phyloP scores from a whole-genome alignment of 768 basidiomycete genomes.

The Grammothele lineata region DNA sequence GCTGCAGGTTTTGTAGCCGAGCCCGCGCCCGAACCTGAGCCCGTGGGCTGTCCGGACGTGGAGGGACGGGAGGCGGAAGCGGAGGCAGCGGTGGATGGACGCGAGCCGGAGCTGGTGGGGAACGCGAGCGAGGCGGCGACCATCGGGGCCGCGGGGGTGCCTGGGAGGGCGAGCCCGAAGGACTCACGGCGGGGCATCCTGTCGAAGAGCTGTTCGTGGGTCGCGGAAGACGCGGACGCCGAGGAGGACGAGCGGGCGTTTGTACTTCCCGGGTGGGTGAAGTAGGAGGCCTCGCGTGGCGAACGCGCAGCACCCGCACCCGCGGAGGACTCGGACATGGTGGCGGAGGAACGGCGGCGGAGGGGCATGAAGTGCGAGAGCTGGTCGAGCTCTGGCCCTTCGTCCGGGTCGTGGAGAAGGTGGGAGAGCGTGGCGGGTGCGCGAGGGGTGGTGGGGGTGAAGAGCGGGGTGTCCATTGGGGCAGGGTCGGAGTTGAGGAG shows the following conservation, averaged over 20 bases:
- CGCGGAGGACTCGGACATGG: conserved; percentile 5
- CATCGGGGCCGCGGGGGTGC: not conserved
- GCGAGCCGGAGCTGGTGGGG: conserved; percentile 10
- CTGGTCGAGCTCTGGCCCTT: conserved; percentile 23
- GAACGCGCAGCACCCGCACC: not conserved
- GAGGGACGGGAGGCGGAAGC: conserved; percentile 3
- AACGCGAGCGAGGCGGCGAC: not conserved
- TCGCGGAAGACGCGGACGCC: not conserved
- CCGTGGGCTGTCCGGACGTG: conserved; percentile 1
- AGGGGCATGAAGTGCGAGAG: conserved; percentile 24
- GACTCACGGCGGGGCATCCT: conserved; percentile 6
- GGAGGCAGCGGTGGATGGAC: conserved; percentile 13
- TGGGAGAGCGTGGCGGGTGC: conserved; percentile 34
- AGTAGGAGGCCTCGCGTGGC: conserved; percentile 19
- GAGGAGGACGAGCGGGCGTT: conserved; percentile 11
- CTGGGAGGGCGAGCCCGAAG: conserved; percentile 15
- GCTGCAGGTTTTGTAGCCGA: not conserved
- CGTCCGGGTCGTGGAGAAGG: conserved; percentile 27
- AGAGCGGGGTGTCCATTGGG: conserved; percentile 42
- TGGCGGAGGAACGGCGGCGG: conserved; percentile 22
- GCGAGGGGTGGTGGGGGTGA: conserved; percentile 29
- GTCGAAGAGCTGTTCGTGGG: not conserved
- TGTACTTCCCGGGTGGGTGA: conserved; percentile 18
- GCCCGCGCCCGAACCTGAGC: not conserved
- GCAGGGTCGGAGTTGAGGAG: conserved; percentile 62